Evolutionary conservation across 2,329 filamentous ascomycete genomes (phyloP), one percentile per base, ranked within the genome.

Genomic region (Nemania sp.): DNA sequence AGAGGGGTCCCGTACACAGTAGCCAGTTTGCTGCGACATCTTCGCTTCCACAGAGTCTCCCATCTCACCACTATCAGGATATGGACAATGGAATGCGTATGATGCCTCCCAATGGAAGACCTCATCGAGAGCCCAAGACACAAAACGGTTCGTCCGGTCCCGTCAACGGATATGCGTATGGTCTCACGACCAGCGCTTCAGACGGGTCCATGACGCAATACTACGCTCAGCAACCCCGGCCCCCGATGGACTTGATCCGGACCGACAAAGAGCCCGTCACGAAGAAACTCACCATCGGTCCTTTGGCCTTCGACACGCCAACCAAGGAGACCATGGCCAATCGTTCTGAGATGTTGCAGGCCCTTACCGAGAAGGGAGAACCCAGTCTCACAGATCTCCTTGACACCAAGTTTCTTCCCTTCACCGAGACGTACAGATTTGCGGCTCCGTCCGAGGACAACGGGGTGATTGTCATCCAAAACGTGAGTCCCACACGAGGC

Each of bases 381-480:
- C 61, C 59, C 3, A 50, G 9, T 13, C 39, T 60, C 2, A 0
- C 53, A 0, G 62, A 64, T 43, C 13, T 66, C 7, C 12, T 60
- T 1, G 45, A 53, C 34, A 46, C 49, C 6, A 32, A 43, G 9
- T 60, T 62, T 20, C 21, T 66, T 20, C 64, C 64, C 0, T 66
- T 65, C 7, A 40, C 21, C 5, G 50, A 54, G 39, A 29, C 9
- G 2, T 59, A 48, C 20, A 59, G 13, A 3, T 37, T 54, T 10
- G 45, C 51, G 3, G 17, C 13, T 1, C 59, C 45, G 1, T 10
- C 40, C 7, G 49, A 46, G 13, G 48, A 60, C 6, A 55, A 54
- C 18, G 82, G 80, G 2, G 81, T 85, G 12, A 49, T 85, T 18
- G 79, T 79, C 61, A 74, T 86, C 34, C 76, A 71, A 53, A 85